Percentiles rank a stretch among this genome's conserved stretches.
phyloP scores from a whole-genome alignment of 257 asterid genomes.

The Capsicum rhomboideum region DNA sequence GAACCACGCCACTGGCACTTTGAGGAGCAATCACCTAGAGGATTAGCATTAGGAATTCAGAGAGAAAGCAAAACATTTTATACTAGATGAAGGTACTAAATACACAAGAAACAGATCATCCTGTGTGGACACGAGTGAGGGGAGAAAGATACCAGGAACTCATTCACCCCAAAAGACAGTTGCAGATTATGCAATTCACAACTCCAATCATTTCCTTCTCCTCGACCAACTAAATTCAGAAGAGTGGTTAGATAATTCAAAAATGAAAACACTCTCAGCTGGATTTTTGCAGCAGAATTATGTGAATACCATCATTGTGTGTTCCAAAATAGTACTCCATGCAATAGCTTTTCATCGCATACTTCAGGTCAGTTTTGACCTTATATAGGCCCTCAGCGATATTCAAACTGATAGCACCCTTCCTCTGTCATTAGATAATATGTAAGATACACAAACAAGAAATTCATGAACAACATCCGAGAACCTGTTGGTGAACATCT shows the following conservation, averaged over 20 bases:
- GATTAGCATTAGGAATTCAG: background rate
- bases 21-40: conserved; percentile 86
- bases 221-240: conserved; percentile 26
- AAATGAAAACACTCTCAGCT: background rate
- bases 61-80: background rate
- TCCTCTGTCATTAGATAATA: conserved; percentile 37
- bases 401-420: conserved; percentile 52
- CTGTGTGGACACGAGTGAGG: background rate
- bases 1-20: conserved; percentile 88
- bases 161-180: conserved; percentile 82
- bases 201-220: conserved; percentile 61
- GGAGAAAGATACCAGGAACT: conserved; percentile 64
- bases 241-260: conserved; percentile 11
- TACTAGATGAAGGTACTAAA: conserved; percentile 1
- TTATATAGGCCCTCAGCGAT: conserved; percentile 49
- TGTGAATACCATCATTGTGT: conserved; percentile 37
- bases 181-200: conserved; percentile 69
- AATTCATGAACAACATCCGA: background rate
- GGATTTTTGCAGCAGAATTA: conserved; percentile 10
- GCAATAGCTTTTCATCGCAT: conserved; percentile 63
- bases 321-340: conserved; percentile 74
- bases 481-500: background rate
- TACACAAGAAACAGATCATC: background rate
- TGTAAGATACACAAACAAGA: background rate
- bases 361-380: conserved; percentile 71